Evolutionary conservation across 495 filamentous ascomycete genomes (phyloP).

Genomic region (Penicillium chermesinum): DNA sequence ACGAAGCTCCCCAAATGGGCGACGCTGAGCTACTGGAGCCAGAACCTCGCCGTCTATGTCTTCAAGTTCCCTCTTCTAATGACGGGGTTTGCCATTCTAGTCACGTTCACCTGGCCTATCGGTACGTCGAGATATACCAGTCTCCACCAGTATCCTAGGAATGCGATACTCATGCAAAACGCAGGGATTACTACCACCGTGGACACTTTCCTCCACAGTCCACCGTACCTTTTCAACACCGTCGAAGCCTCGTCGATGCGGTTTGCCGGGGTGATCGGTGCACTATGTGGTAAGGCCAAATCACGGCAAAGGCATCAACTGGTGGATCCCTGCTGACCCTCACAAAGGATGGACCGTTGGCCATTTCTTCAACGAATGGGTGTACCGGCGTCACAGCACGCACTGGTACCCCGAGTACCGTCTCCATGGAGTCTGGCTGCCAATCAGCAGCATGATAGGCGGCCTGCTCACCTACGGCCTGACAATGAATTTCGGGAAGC

Average conservation of each 20-base stretch:
- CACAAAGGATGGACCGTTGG: conserved; percentile 29
- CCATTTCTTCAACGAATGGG: conserved; percentile 34
- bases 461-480: conserved; percentile 34
- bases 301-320: background rate
- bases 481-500: conserved; percentile 30
- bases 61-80: conserved; percentile 32
- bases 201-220: conserved; percentile 32
- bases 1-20: conserved; percentile 22
- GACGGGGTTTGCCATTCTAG: conserved; percentile 28
- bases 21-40: conserved; percentile 20
- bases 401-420: conserved; percentile 30
- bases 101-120: conserved; percentile 38
- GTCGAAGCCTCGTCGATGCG: conserved; percentile 35
- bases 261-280: conserved; percentile 35
- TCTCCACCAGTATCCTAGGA: too few relatives aligned
- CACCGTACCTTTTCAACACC: conserved; percentile 34
- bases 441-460: conserved; percentile 25
- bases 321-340: background rate
- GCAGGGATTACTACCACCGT: conserved; percentile 39
- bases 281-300: conserved; percentile 19
- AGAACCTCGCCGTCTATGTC: conserved; percentile 25
- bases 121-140: too few relatives aligned
- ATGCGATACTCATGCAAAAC: too few relatives aligned
- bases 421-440: conserved; percentile 35
- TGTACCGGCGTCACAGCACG: conserved; percentile 26